These are phyloP conservation scores for Gymnopus androsaceus DNA, from an alignment of 1,284 basidiomycete genomes.

Conservation along the genomic window DNA sequence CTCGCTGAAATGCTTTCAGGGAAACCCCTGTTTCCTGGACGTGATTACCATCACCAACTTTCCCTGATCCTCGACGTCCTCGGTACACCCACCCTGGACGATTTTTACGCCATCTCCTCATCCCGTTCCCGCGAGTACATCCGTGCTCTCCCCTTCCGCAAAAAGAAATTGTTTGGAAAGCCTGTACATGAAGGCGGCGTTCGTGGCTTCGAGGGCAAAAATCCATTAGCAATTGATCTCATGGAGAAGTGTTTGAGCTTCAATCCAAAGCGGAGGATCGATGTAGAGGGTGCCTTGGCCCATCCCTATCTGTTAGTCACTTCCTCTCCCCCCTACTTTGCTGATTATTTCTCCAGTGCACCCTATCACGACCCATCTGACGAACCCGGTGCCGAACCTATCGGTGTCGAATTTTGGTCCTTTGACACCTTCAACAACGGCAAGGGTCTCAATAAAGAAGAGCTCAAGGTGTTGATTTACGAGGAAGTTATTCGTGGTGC, in stretches of 20 bases:
- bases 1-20: conserved; percentile 93
- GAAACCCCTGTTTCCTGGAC: conserved; percentile 89
- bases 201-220: not conserved
- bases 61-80: conserved; percentile 86
- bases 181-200: conserved; percentile 50
- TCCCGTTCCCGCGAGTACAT: conserved; percentile 89
- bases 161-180: conserved; percentile 73
- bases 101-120: conserved; percentile 91
- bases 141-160: conserved; percentile 89
- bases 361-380: conserved; percentile 86
- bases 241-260: conserved; percentile 91
- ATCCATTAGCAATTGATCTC: conserved; percentile 74
- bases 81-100: conserved; percentile 87
- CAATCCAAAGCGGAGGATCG: conserved; percentile 88
- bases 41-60: conserved; percentile 91
- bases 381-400: conserved; percentile 79
- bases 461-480: conserved; percentile 47
- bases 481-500: conserved; percentile 8
- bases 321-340: not conserved
- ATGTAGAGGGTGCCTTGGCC: conserved; percentile 85
- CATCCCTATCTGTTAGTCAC: conserved; percentile 79
- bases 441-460: conserved; percentile 65
- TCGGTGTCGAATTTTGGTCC: conserved; percentile 88
- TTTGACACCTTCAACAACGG: conserved; percentile 65
- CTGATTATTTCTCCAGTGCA: conserved; percentile 1